A percentile compares a stretch with the other conserved stretches of the same genome.
Conservation (phyloP, 164 flowering plant species). For the Piper longum region DNA sequence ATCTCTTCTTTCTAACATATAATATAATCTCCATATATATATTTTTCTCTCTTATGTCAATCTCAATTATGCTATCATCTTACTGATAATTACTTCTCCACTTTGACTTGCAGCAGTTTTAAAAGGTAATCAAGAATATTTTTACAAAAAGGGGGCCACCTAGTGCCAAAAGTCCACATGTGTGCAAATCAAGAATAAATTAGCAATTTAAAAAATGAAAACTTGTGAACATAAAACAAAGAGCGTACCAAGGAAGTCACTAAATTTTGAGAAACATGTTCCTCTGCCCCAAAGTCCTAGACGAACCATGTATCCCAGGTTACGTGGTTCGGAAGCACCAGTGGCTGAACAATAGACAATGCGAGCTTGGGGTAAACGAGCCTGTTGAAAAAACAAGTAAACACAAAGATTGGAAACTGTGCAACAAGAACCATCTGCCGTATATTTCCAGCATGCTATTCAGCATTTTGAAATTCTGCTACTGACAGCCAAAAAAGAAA, state of each 20-base stretch:
- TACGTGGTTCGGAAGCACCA: constrained; percentile 99
- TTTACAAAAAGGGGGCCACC: too few relatives aligned
- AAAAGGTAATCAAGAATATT: too few relatives aligned
- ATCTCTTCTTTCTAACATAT: too few relatives aligned
- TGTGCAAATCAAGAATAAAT: too few relatives aligned
- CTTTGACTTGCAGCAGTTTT: too few relatives aligned
- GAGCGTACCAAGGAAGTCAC: constrained; percentile 60
- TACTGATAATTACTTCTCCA: too few relatives aligned
- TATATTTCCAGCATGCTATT: neutral
- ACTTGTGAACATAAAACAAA: neutral
- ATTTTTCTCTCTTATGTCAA: too few relatives aligned
- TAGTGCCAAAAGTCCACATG: too few relatives aligned
- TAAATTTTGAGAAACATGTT: constrained; percentile 64
- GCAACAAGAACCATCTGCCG: neutral
- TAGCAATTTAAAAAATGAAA: neutral
- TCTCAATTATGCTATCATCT: too few relatives aligned
- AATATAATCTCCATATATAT: too few relatives aligned
- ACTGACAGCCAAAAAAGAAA: neutral
- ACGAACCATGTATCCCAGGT: constrained; percentile 95
- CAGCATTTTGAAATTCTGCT: neutral
- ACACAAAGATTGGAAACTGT: neutral
- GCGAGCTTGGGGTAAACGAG: constrained; percentile 84
- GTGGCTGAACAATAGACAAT: constrained; percentile 97
- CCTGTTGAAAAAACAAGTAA: constrained; percentile 27
- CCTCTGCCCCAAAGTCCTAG: constrained; percentile 98